Percentiles rank a stretch among this genome's conserved stretches.
These are phyloP conservation scores for Aphanomyces cochlioides DNA, from an alignment of 352 stramenopile genomes.

Conservation along the genomic window DNA sequence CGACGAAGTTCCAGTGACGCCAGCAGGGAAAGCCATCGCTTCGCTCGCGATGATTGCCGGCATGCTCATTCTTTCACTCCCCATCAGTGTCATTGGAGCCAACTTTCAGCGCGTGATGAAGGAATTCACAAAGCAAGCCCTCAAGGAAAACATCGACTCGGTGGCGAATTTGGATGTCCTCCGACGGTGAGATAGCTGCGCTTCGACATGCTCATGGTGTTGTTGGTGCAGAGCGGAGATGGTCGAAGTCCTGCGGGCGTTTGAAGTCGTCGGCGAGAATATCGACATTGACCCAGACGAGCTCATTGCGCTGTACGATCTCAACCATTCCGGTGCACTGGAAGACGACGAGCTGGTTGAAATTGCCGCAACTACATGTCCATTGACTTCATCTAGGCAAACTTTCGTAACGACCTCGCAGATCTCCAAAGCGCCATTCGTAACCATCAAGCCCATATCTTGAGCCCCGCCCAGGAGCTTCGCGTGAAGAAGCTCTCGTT, in stretches of 20 bases:
- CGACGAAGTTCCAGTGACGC: conserved; percentile 78
- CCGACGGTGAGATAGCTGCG: background rate
- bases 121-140: conserved; percentile 65
- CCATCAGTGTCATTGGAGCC: conserved; percentile 86
- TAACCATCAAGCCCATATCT: background rate
- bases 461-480: background rate
- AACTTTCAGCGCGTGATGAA: conserved; percentile 87
- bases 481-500: conserved; percentile 5
- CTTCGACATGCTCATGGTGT: background rate
- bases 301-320: conserved; percentile 77
- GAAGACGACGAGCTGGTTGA: conserved; percentile 63
- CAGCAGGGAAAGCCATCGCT: conserved; percentile 65
- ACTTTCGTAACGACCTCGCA: conserved; percentile 12
- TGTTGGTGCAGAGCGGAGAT: conserved; percentile 49
- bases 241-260: conserved; percentile 60
- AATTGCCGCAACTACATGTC: background rate
- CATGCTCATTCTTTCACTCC: conserved; percentile 84
- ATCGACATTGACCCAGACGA: conserved; percentile 75
- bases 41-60: conserved; percentile 66
- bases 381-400: background rate
- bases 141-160: conserved; percentile 75
- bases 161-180: conserved; percentile 6
- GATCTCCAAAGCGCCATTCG: conserved; percentile 6
- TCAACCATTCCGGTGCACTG: conserved; percentile 68
- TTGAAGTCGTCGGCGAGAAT: conserved; percentile 66